These are phyloP conservation scores for Hypoxylon sp. DNA, from an alignment of 2,329 filamentous ascomycete species.

Conservation along the genomic window DNA sequence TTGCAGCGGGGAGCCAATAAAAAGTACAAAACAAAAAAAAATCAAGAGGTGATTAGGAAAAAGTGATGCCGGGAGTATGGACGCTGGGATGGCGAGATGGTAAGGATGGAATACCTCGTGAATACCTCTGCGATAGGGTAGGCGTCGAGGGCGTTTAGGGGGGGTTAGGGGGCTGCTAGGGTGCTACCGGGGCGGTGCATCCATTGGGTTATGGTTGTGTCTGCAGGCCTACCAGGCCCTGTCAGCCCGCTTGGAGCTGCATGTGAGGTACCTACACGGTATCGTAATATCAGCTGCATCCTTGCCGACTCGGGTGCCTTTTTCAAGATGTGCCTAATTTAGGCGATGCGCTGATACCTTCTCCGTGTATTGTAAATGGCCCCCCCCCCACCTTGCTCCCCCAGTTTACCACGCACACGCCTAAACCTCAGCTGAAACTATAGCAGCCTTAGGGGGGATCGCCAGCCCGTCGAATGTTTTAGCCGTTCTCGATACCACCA, in stretches of 20 bases:
- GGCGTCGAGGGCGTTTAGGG: too few relatives aligned
- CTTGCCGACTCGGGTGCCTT: background rate
- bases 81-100: slow-evolving; percentile 15
- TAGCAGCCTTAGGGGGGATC: slow-evolving; percentile 3
- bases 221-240: too few relatives aligned
- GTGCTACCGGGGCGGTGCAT: slow-evolving; percentile 15
- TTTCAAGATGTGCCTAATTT: slow-evolving; percentile 21
- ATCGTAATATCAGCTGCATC: slow-evolving; percentile 12
- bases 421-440: slow-evolving; percentile 31
- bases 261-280: background rate
- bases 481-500: too few relatives aligned
- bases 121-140: slow-evolving; percentile 9
- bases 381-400: background rate
- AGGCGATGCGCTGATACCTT: slow-evolving; percentile 16
- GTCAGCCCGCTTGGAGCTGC: background rate
- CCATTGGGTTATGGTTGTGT: slow-evolving; percentile 8
- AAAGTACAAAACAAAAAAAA: slow-evolving; percentile 15
- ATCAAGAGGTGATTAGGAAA: slow-evolving; percentile 24
- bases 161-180: too few relatives aligned
- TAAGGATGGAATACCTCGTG: background rate
- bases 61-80: slow-evolving; percentile 33
- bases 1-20: slow-evolving; percentile 29
- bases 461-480: background rate
- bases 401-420: slow-evolving; percentile 2
- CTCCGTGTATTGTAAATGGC: background rate